A percentile compares a stretch with the other conserved stretches of the same genome.
Conservation (phyloP, 2,329 filamentous ascomycete genomes). For the Monosporascus sp. region DNA sequence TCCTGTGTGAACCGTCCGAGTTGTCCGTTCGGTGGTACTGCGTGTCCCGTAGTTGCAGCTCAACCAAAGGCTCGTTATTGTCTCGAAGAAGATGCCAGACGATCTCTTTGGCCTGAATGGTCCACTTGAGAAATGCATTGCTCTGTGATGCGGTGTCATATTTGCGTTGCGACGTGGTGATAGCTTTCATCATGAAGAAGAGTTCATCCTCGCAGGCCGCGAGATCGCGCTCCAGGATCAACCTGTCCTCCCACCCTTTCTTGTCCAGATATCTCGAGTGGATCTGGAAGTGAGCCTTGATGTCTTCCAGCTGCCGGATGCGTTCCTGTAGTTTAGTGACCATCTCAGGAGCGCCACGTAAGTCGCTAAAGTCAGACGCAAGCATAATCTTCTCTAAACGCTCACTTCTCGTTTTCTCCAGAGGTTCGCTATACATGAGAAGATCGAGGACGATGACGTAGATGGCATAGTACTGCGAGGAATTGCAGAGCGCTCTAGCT, state of each 20-base stretch:
- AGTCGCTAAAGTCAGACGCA: conserved; percentile 95
- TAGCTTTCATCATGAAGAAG: conserved; percentile 99
- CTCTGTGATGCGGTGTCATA: conserved; percentile 68
- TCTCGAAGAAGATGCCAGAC: conserved; percentile 95
- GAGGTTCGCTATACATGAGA: conserved; percentile 89
- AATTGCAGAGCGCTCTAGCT: conserved; percentile 92
- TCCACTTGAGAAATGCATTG: conserved; percentile 82
- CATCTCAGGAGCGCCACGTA: conserved; percentile 89
- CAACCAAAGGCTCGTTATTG: conserved; percentile 79
- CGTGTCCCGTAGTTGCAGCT: conserved; percentile 86
- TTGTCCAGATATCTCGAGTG: conserved; percentile 83
- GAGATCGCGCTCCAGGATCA: conserved; percentile 84
- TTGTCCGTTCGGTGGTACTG: conserved; percentile 96
- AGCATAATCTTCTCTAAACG: conserved; percentile 97
- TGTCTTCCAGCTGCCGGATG: conserved; percentile 89
- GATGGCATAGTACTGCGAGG: conserved; percentile 92
- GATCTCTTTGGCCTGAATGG: conserved; percentile 88
- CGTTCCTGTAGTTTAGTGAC: conserved; percentile 86
- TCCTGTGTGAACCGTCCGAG: conserved; percentile 92
- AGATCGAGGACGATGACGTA: conserved; percentile 97
- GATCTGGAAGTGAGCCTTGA: conserved; percentile 93
- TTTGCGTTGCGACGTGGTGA: conserved; percentile 90
- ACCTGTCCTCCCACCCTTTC: conserved; percentile 84
- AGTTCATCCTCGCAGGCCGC: conserved; percentile 90
- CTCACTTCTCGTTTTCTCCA: conserved; percentile 96